A percentile compares a stretch with the other conserved stretches of the same genome.
Evolutionary conservation across 352 stramenopile genomes (phyloP).

Genomic region (Globisporangium parvum): DNA sequence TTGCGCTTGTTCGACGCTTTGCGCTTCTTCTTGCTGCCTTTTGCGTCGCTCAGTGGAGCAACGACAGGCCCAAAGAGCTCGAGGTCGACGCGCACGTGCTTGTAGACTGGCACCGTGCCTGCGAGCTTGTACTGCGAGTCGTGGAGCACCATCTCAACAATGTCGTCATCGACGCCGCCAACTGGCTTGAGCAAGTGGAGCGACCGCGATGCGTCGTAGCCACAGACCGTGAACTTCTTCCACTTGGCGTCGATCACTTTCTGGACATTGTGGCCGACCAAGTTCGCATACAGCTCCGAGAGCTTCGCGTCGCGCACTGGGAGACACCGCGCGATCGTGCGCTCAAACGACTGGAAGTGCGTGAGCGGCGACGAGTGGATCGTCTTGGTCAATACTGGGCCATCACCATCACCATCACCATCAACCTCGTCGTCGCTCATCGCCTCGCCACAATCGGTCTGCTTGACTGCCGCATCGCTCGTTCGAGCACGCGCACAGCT

Average conservation of each 20-base stretch:
- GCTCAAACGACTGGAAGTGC: constrained; percentile 85
- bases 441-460: background rate
- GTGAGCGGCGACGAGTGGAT: constrained; percentile 74
- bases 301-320: constrained; percentile 46
- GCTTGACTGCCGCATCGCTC: background rate
- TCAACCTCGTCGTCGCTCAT: background rate
- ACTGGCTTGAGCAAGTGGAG: constrained; percentile 58
- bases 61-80: constrained; percentile 33
- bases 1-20: constrained; percentile 59
- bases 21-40: constrained; percentile 45
- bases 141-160: constrained; percentile 65
- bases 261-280: constrained; percentile 67
- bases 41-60: background rate
- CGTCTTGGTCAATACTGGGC: constrained; percentile 19
- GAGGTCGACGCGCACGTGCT: constrained; percentile 36
- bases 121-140: constrained; percentile 71
- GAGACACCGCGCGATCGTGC: constrained; percentile 61
- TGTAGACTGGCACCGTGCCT: constrained; percentile 40
- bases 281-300: constrained; percentile 48
- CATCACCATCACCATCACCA: background rate
- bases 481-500: constrained; percentile 13
- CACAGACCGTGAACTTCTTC: constrained; percentile 65
- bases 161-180: constrained; percentile 31
- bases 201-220: constrained; percentile 49
- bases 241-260: constrained; percentile 79